Conservation (phyloP, 495 filamentous ascomycete genomes). For the Pyrenula massariospora region DNA sequence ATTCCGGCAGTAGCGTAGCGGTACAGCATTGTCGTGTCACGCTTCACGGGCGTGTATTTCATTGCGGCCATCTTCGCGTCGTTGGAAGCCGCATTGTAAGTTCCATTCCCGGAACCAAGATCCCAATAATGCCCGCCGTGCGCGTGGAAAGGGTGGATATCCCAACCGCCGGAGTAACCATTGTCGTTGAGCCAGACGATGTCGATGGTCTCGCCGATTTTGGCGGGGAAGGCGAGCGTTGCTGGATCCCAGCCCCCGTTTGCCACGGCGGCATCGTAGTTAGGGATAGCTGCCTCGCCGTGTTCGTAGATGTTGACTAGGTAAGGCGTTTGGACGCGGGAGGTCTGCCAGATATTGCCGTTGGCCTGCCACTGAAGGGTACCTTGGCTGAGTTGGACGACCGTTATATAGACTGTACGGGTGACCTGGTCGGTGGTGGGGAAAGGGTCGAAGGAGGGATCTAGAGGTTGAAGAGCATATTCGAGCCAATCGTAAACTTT, state of each 20-base stretch:
- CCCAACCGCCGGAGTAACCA: slow-evolving; percentile 24
- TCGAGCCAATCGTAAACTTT: slow-evolving; percentile 36
- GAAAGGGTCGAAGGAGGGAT: slow-evolving; percentile 16
- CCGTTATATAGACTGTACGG: slow-evolving; percentile 33
- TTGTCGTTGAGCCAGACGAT: slow-evolving; percentile 43
- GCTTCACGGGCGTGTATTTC: slow-evolving; percentile 22
- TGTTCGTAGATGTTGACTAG: slow-evolving; percentile 44
- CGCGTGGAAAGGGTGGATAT: slow-evolving; percentile 49
- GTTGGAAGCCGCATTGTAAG: slow-evolving; percentile 39
- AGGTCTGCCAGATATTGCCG: slow-evolving; percentile 37
- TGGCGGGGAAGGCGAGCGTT: slow-evolving; percentile 36
- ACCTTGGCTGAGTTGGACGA: slow-evolving; percentile 27
- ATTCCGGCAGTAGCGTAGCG: slow-evolving; percentile 23
- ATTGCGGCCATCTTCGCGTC: slow-evolving; percentile 30
- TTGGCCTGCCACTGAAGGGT: slow-evolving; percentile 31
- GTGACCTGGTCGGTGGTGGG: slow-evolving; percentile 41
- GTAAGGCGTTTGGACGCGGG: slow-evolving; percentile 29
- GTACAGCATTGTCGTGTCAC: slow-evolving; percentile 47
- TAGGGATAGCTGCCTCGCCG: slow-evolving; percentile 26
- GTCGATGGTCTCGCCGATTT: slow-evolving; percentile 50
- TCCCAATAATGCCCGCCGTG: slow-evolving; percentile 50
- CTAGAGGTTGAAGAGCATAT: slow-evolving; percentile 35
- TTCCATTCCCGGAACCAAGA: slow-evolving; percentile 43
- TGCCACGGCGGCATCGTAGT: slow-evolving; percentile 14
- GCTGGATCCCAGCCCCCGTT: slow-evolving; percentile 39